Evolutionary conservation across 805 yeast species (phyloP).

Genomic region (Spathaspora passalidarum): DNA sequence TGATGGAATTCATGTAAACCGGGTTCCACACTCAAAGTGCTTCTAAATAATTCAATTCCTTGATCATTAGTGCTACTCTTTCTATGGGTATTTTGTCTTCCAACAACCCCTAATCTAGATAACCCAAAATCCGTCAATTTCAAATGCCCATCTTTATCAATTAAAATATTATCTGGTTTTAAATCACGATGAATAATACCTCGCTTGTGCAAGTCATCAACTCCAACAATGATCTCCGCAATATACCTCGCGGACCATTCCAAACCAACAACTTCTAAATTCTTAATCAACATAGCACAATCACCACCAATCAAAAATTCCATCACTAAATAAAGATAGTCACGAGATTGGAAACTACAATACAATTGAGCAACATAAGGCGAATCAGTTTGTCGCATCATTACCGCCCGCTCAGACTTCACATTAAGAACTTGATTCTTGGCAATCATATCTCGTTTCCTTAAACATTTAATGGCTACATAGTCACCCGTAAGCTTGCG

Average conservation of each 20-base stretch:
- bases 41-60: conserved; percentile 39
- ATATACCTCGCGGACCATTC: conserved; percentile 84
- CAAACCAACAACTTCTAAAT: conserved; percentile 79
- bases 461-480: conserved; percentile 89
- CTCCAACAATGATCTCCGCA: conserved; percentile 89
- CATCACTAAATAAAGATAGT: conserved; percentile 89
- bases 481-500: conserved; percentile 88
- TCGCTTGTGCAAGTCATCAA: conserved; percentile 79
- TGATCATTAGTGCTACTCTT: conserved; percentile 43
- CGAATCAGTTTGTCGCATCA: conserved; percentile 94
- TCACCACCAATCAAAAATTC: conserved; percentile 97
- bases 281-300: conserved; percentile 78
- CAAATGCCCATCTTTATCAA: conserved; percentile 83
- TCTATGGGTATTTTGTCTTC: conserved; percentile 61
- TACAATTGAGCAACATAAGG: conserved; percentile 89
- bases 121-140: conserved; percentile 95
- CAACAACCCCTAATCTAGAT: conserved; percentile 82
- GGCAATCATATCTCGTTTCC: conserved; percentile 93
- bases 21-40: conserved; percentile 16
- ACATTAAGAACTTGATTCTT: conserved; percentile 96
- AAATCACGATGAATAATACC: conserved; percentile 94
- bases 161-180: conserved; percentile 90
- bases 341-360: conserved; percentile 84
- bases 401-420: conserved; percentile 92
- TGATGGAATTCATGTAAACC: conserved; percentile 24